These are phyloP conservation scores for Colletotrichum musae DNA, from an alignment of 2,329 filamentous ascomycete species.

Conservation along the genomic window DNA sequence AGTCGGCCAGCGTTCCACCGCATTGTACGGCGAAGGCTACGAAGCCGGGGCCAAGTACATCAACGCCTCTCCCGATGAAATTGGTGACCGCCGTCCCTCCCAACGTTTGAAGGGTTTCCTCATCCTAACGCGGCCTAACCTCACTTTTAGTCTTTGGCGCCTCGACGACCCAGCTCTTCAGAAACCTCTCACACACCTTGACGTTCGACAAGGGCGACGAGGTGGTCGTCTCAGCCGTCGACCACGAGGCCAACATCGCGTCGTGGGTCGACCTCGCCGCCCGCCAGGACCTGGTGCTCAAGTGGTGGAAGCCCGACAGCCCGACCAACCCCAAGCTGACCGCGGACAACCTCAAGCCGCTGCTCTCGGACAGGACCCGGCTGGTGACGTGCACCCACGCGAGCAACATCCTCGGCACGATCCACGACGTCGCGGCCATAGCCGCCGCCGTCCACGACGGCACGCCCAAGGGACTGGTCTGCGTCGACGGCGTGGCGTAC, in stretches of 20 bases:
- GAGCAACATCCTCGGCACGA: slow-evolving; percentile 80
- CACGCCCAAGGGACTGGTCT: slow-evolving; percentile 71
- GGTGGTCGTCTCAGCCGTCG: slow-evolving; percentile 78
- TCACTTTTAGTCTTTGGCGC: slow-evolving; percentile 72
- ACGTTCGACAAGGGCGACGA: slow-evolving; percentile 71
- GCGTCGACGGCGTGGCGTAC: slow-evolving; percentile 83
- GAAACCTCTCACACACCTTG: slow-evolving; percentile 75
- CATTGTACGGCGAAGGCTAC: slow-evolving; percentile 72
- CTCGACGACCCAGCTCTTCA: slow-evolving; percentile 83
- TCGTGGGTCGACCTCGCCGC: slow-evolving; percentile 80
- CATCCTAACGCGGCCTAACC: background rate
- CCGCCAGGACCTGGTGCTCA: slow-evolving; percentile 72
- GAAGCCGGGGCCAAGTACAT: slow-evolving; percentile 78
- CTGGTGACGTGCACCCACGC: slow-evolving; percentile 82
- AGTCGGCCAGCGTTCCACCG: slow-evolving; percentile 71
- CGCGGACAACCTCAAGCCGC: slow-evolving; percentile 66
- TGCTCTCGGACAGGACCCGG: slow-evolving; percentile 76
- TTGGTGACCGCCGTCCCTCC: slow-evolving; percentile 59
- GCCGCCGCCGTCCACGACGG: slow-evolving; percentile 65
- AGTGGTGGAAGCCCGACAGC: slow-evolving; percentile 75
- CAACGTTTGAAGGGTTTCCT: background rate
- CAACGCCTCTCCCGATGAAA: slow-evolving; percentile 76
- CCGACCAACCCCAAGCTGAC: slow-evolving; percentile 71
- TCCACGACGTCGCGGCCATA: slow-evolving; percentile 74
- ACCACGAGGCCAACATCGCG: slow-evolving; percentile 84